A percentile compares a stretch with the other conserved stretches of the same genome.
These are phyloP conservation scores for Chlorella sp. DNA, from an alignment of 139 green algal species.

Conservation along the genomic window DNA sequence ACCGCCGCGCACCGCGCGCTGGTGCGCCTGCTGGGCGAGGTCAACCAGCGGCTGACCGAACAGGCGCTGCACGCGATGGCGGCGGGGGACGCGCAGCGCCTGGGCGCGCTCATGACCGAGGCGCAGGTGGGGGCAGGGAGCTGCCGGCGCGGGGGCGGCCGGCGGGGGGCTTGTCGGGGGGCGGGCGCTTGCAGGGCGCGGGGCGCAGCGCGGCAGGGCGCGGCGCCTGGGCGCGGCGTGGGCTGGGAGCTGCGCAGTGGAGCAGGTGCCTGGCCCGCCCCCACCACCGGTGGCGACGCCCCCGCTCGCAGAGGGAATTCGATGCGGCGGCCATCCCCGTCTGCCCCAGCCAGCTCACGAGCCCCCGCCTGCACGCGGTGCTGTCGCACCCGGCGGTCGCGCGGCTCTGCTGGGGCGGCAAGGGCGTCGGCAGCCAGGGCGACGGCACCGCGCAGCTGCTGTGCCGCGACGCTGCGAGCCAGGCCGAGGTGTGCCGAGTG, in stretches of 20 bases:
- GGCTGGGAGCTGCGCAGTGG: too few species aligned
- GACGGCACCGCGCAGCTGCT: conserved; percentile 81
- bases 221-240: too few species aligned
- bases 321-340: conserved; percentile 50
- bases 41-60: conserved; percentile 40
- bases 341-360: conserved; percentile 64
- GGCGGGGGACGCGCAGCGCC: conserved; percentile 35
- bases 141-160: too few species aligned
- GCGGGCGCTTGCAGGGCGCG: too few species aligned
- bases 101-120: conserved; percentile 57
- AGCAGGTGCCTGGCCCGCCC: too few species aligned
- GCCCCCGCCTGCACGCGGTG: conserved; percentile 64
- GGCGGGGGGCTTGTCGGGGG: too few species aligned
- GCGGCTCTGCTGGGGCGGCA: conserved; percentile 61
- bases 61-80: conserved; percentile 50
- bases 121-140: too few species aligned
- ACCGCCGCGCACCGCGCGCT: conserved; percentile 30
- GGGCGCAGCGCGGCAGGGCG: too few species aligned
- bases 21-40: conserved; percentile 57
- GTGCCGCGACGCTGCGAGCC: conserved; percentile 39
- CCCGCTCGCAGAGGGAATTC: conserved; percentile 66
- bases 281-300: too few species aligned
- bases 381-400: conserved; percentile 51
- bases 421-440: conserved; percentile 75
- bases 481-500: conserved; percentile 42